Evolutionary conservation across 2,329 filamentous ascomycete genomes (phyloP), one percentile per base, ranked within the genome.

Genomic region (Drechslera avenae): DNA sequence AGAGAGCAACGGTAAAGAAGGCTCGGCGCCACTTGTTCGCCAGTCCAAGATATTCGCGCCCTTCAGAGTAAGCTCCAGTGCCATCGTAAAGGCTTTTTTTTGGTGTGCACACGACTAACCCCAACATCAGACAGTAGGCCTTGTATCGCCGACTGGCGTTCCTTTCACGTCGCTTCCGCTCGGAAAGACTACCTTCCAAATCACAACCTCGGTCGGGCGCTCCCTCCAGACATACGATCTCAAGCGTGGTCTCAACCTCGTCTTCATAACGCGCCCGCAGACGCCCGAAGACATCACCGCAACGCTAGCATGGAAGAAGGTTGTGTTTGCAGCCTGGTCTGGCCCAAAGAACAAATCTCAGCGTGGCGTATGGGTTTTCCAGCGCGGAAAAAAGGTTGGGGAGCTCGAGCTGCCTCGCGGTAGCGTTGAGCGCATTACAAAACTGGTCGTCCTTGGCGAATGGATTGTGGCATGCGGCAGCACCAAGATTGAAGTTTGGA

Each of bases 201-300:
- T 99, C 74, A 97, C 94, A 28, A 99, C 94, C 23, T 97, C 91
- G 0, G 89, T 95, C 55, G 94, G 93, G 56, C 85, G 87, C 66
- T 90, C 88, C 52, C 82, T 99, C 39, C 94, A 99, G 75, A 99
- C 94, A 0, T 99, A 99, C 78, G 94, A 99, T 72, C 78, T 99
- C 55, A 90, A 89, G 73, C 86, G 87, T 64, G 93, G 93, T 39
- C 83, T 99, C 54, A 93, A 95, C 66, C 85, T 99, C 41, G 86
- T 97, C 66, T 99, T 99, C 74, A 84, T 99, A 54, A 97, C 90
- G 16, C 83, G 91, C 43, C 94, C 95, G 1, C 89, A 96, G 73
- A 97, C 92, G 0, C 91, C 91, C 1, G 83, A 84, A 59, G 79
- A 85, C 42, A 96, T 99, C 51, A 97, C 91, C 1, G 91, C 93